Base-by-base conservation (phyloP, 202 grass and related monocot genomes). In the Setaria viridis region DNA sequence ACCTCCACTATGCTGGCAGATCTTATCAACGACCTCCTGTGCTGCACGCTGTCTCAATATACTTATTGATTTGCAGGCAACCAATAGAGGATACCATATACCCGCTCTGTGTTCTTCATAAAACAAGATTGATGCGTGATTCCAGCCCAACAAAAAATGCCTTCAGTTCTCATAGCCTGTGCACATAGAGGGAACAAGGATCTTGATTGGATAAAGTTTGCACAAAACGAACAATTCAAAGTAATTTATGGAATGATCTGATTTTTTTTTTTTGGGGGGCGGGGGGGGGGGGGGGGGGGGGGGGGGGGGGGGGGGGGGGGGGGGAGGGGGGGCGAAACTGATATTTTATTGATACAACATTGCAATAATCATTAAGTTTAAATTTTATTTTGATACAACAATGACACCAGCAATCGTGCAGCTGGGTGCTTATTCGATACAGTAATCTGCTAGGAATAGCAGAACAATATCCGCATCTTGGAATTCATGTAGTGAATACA, bases 31-130 rank as follows among this genome's bases (percentile, higher is more conserved):
- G 0, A 99, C 96, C 84, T 99, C 93, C 80, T 92, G 91, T 35
- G 96, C 96, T 77, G 96, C 93, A 70, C 82, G 91, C 78, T 91
- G 91, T 65, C 96, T 91, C 87, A 99, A 81, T 72, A 89, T 84
- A 84, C 96, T 99, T 70, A 99, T 95, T 86, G 96, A 99, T 89
- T 99, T 99, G 91, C 96, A 99, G 37, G 93, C 96, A 76, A 99
- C 96, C 72, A 99, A 85, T 21, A 99, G 85, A 82, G 96, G 96
- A 79, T 99, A 99, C 96, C 25, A 25, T 11, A 46, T 46, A 46
- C 43, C 43, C 2, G 45, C 45, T 45, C 43, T 47, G 45, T 47
- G 45, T 47, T 47, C 45, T 47, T 47, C 45, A 47, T 47, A 25
- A 25, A 25, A 47, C 45, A 47, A 11, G 45, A 47, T 47, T 47